A percentile compares a stretch with the other conserved stretches of the same genome.
Evolutionary conservation across 805 yeast genomes (phyloP).

Genomic region (Kodamaea nitidulidarum): DNA sequence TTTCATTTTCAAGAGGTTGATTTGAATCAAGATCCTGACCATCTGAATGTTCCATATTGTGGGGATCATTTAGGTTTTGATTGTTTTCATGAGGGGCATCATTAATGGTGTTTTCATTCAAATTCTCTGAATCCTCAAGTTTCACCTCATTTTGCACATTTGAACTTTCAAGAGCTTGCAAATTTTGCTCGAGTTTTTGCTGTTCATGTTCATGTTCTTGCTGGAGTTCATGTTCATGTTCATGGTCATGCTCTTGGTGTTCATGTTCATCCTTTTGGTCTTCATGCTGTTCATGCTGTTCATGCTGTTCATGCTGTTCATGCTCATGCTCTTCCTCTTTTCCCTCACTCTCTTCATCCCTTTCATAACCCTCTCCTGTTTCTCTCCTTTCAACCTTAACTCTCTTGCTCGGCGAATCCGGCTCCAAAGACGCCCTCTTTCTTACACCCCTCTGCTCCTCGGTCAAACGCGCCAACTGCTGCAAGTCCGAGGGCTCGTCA

Average conservation of each 20-base stretch:
- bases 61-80: too few species aligned
- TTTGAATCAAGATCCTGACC: too few species aligned
- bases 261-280: constrained; percentile 6
- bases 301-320: constrained; percentile 39
- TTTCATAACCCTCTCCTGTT: constrained; percentile 7
- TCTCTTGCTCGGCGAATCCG: background rate
- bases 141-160: too few species aligned
- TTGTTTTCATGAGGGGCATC: too few species aligned
- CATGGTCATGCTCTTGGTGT: background rate
- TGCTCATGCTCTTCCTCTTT: constrained; percentile 9
- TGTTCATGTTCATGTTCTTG: constrained; percentile 4
- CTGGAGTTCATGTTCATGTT: constrained; percentile 41
- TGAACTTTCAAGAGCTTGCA: too few species aligned
- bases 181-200: too few species aligned
- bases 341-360: constrained; percentile 9
- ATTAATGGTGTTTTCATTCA: too few species aligned
- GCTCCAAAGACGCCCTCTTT: constrained; percentile 1
- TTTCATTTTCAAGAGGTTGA: too few species aligned
- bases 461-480: constrained; percentile 38
- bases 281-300: constrained; percentile 45
- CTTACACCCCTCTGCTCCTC: constrained; percentile 20
- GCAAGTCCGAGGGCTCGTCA: constrained; percentile 32
- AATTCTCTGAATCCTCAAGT: too few species aligned
- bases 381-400: background rate
- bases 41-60: too few species aligned